Percentiles rank a stretch among this genome's conserved stretches.
These are phyloP conservation scores for Simmondsia chinensis DNA, from an alignment of 148 eudicot genomes.

Conservation along the genomic window DNA sequence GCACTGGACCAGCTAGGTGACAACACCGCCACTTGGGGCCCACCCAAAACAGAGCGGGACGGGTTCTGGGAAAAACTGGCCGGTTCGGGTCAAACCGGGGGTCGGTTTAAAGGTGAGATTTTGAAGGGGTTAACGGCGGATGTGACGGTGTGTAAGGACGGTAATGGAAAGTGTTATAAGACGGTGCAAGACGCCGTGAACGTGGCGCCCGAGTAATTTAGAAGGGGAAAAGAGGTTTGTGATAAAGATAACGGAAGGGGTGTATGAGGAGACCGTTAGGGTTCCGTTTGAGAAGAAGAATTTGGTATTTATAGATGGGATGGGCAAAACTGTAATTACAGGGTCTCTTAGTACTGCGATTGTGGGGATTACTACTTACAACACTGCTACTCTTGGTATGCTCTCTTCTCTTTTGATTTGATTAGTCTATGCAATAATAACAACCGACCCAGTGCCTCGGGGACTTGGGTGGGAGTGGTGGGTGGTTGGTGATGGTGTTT, in stretches of 20 bases:
- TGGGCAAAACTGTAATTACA: constrained; percentile 75
- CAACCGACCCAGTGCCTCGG: too few species aligned
- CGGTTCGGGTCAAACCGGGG: constrained; percentile 10
- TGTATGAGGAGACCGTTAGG: constrained; percentile 71
- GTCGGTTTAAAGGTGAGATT: constrained; percentile 16
- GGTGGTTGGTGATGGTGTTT: not conserved
- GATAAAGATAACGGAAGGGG: constrained; percentile 60
- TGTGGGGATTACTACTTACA: constrained; percentile 53
- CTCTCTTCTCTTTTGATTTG: not conserved
- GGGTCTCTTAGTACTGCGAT: constrained; percentile 41
- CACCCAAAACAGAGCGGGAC: constrained; percentile 57
- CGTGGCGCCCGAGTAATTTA: constrained; percentile 29
- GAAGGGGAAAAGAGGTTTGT: constrained; percentile 33
- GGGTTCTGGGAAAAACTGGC: constrained; percentile 66
- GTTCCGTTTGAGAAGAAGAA: constrained; percentile 65
- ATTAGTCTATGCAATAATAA: not conserved
- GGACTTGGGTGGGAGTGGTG: not conserved
- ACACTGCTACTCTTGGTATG: constrained; percentile 71
- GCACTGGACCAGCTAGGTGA: constrained; percentile 43
- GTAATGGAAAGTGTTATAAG: constrained; percentile 18
- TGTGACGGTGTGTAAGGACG: constrained; percentile 51
- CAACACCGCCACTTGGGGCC: constrained; percentile 35
- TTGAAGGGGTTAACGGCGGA: constrained; percentile 32
- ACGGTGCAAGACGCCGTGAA: constrained; percentile 78
- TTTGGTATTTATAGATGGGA: constrained; percentile 71